Base-by-base conservation (phyloP, 305 asterid genomes). In the Fraxinus baroniana region DNA sequence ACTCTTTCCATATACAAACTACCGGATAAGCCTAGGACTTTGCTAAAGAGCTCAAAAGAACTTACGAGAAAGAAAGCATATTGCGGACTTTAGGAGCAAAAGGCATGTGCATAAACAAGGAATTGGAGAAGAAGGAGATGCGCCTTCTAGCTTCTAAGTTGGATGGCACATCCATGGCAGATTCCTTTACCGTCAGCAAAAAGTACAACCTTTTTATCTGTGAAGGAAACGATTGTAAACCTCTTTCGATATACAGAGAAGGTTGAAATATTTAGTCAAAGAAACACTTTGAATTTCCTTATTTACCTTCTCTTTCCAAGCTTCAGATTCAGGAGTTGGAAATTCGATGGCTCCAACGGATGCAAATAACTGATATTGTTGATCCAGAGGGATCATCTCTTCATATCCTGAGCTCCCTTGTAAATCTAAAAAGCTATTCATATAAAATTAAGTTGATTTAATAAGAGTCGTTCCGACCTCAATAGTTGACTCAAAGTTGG, bases 71-170 rank as follows among this genome's bases (percentile, higher is more conserved):
- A 30, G 98, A 93, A 76, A 97, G 93, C 99, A 97, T 97, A 85
- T 97, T 94, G 86, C 98, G 98, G 84, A 97, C 99, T 94, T 94
- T 97, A 81, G 98, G 99, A 81, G 99, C 98, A 9, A 90, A 35
- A 78, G 99, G 98, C 99, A 97, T 97, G 74, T 97, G 95, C 99
- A 97, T 97, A 85, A 97, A 97, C 92, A 97, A 86, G 81, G 99
- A 97, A 88, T 97, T 97, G 41, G 98, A 94, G 92, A 94, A 97
- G 88, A 97, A 97, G 75, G 98, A 93, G 71, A 97, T 97, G 78
- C 99, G 97, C 87, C 99, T 93, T 87, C 99, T 89, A 85, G 99
- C 99, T 88, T 97, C 99, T 83, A 97, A 88, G 89, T 97, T 97
- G 36, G 98, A 91, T 37, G 99, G 99, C 62, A 97, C 99, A 74